Evolutionary conservation across 2,329 filamentous ascomycete species (phyloP).

Genomic region (Conoideocrella luteorostrata): DNA sequence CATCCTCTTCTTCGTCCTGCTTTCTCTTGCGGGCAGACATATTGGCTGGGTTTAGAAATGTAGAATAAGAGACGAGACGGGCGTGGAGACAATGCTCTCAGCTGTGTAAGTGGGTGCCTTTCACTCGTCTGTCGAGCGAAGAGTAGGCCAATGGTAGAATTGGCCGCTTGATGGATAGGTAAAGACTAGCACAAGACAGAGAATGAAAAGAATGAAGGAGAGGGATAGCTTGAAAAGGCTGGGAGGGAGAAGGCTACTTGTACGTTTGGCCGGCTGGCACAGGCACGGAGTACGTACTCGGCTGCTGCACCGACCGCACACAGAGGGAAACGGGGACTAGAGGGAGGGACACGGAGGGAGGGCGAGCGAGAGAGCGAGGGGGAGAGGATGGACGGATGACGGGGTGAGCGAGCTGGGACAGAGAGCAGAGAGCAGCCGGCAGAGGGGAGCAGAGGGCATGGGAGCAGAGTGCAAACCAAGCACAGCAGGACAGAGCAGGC

Average conservation of each 20-base stretch:
- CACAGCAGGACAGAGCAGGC: not conserved
- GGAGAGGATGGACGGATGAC: slow-evolving; percentile 1
- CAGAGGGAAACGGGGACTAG: not conserved
- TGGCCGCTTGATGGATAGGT: not conserved
- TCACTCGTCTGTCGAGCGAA: not conserved
- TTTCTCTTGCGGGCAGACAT: slow-evolving; percentile 50
- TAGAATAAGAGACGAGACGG: not conserved
- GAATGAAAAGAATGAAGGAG: not conserved
- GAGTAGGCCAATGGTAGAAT: slow-evolving; percentile 2
- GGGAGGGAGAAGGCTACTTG: slow-evolving; percentile 12
- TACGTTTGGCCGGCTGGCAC: slow-evolving; percentile 9
- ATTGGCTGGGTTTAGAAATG: slow-evolving; percentile 10
- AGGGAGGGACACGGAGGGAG: not conserved
- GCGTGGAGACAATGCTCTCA: not conserved
- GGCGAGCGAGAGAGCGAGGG: not conserved
- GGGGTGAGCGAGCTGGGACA: not conserved
- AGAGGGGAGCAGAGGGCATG: not conserved
- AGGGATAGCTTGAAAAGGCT: not conserved
- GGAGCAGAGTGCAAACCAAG: not conserved
- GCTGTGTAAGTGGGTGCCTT: slow-evolving; percentile 8
- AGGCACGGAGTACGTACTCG: not conserved
- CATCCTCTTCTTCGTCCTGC: slow-evolving; percentile 52
- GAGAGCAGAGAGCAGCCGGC: slow-evolving; percentile 1
- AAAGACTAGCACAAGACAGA: not conserved
- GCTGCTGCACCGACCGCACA: slow-evolving; percentile 2